A percentile compares a stretch with the other conserved stretches of the same genome.
phyloP scores from a whole-genome alignment of 1,284 basidiomycete genomes.

The Coniferiporia weirii region DNA sequence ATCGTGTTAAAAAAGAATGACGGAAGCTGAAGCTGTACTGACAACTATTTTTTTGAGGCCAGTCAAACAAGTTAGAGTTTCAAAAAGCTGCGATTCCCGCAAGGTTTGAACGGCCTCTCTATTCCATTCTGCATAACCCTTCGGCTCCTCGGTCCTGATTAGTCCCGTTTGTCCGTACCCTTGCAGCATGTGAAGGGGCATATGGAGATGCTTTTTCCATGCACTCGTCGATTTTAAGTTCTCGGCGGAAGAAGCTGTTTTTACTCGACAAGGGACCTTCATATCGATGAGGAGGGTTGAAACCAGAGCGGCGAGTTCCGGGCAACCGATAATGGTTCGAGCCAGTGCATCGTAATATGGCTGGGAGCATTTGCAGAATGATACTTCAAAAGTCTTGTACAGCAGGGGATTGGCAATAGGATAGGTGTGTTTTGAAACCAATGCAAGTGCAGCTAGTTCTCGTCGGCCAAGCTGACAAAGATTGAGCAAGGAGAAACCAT shows the following conservation, averaged over 20 bases:
- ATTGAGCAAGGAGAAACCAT: neutral
- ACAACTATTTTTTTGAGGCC: slow-evolving; percentile 6
- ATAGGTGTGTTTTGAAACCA: slow-evolving; percentile 4
- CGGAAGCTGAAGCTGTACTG: neutral
- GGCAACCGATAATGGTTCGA: slow-evolving; percentile 6
- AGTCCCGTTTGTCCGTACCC: neutral
- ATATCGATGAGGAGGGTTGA: slow-evolving; percentile 12
- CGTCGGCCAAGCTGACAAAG: neutral
- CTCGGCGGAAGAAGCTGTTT: slow-evolving; percentile 2
- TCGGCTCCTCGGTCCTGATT: neutral
- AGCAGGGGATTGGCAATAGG: slow-evolving; percentile 7
- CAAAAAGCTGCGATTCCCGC: neutral
- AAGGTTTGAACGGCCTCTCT: slow-evolving; percentile 5
- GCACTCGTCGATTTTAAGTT: neutral
- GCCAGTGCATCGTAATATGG: slow-evolving; percentile 9
- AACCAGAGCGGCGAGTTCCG: slow-evolving; percentile 9
- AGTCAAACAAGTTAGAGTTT: neutral
- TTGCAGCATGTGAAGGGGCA: neutral
- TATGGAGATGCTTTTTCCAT: neutral
- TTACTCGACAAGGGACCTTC: slow-evolving; percentile 11
- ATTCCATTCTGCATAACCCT: slow-evolving; percentile 8
- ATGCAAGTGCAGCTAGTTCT: slow-evolving; percentile 10
- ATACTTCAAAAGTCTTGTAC: slow-evolving; percentile 13
- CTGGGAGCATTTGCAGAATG: slow-evolving; percentile 17
- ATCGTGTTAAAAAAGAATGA: neutral